phyloP scores from a whole-genome alignment of 2,329 filamentous ascomycete genomes.

The Penicillium griseofulvum region DNA sequence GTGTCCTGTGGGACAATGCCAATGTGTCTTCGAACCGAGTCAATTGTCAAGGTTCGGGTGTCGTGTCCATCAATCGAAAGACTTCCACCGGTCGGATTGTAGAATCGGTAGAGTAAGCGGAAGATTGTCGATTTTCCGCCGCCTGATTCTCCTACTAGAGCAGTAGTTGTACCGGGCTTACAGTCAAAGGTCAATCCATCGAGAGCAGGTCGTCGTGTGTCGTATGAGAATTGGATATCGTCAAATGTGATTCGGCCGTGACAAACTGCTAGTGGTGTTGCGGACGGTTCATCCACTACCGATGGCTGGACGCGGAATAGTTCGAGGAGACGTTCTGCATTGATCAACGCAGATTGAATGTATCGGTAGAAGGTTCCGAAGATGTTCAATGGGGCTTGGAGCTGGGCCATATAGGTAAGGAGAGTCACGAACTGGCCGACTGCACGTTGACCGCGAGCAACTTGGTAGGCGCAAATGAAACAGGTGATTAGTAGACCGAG shows the following conservation, averaged over 20 bases:
- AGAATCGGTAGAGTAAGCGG: slow-evolving; percentile 41
- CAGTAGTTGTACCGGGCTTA: slow-evolving; percentile 54
- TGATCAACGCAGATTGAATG: slow-evolving; percentile 48
- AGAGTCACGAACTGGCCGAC: slow-evolving; percentile 69
- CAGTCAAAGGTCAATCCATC: slow-evolving; percentile 54
- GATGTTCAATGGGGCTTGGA: slow-evolving; percentile 69
- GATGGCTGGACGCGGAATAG: slow-evolving; percentile 57
- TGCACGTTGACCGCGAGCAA: slow-evolving; percentile 56
- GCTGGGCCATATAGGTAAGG: slow-evolving; percentile 70
- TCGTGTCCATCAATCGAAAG: slow-evolving; percentile 73
- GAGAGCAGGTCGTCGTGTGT: slow-evolving; percentile 54
- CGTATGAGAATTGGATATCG: slow-evolving; percentile 58
- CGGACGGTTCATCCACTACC: slow-evolving; percentile 51
- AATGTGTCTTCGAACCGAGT: slow-evolving; percentile 75
- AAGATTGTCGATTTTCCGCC: slow-evolving; percentile 62
- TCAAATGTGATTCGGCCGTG: slow-evolving; percentile 57
- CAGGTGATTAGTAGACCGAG: slow-evolving; percentile 64
- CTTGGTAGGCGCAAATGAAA: slow-evolving; percentile 68
- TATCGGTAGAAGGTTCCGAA: slow-evolving; percentile 58
- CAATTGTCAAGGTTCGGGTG: slow-evolving; percentile 75
- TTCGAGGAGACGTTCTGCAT: slow-evolving; percentile 52
- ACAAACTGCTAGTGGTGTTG: slow-evolving; percentile 51
- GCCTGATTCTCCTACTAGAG: slow-evolving; percentile 77
- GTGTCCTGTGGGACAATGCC: slow-evolving; percentile 88
- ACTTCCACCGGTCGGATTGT: slow-evolving; percentile 34